Evolutionary conservation across 495 filamentous ascomycete species (phyloP).

Genomic region (Trichoderma asperelloides): DNA sequence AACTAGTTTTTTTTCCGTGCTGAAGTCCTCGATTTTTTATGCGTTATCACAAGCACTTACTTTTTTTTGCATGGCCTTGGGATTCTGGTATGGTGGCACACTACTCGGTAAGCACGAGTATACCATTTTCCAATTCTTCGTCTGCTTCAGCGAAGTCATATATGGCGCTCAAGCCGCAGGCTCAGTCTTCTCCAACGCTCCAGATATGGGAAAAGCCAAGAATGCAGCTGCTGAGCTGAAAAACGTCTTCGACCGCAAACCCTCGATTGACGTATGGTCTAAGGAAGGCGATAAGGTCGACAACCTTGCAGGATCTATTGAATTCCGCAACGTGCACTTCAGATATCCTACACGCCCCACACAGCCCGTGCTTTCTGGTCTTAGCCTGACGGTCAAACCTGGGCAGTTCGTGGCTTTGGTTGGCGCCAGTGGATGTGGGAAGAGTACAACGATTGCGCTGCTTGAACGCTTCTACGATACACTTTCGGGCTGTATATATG

Average conservation of each 20-base stretch:
- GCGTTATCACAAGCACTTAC: conserved; percentile 55
- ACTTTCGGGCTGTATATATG: conserved; percentile 46
- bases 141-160: conserved; percentile 55
- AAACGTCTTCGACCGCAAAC: conserved; percentile 30
- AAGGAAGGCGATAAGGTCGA: conserved; percentile 53
- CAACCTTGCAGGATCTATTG: conserved; percentile 44
- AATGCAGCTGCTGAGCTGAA: conserved; percentile 28
- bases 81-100: conserved; percentile 70
- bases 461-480: conserved; percentile 61
- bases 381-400: conserved; percentile 50
- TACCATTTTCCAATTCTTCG: conserved; percentile 70
- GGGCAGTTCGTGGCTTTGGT: conserved; percentile 66
- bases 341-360: conserved; percentile 52
- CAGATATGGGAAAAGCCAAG: conserved; percentile 31
- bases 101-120: conserved; percentile 63
- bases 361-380: conserved; percentile 41
- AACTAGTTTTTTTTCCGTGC: conserved; percentile 14
- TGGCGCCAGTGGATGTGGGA: conserved; percentile 62
- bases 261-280: conserved; percentile 54
- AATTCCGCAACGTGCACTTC: conserved; percentile 53
- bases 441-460: conserved; percentile 62
- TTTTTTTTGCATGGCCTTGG: conserved; percentile 79
- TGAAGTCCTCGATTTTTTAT: conserved; percentile 24
- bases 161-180: conserved; percentile 32
- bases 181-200: conserved; percentile 28